Base-by-base conservation (phyloP, 1,139 yeast species). In the Magnusiomyces sp. region DNA sequence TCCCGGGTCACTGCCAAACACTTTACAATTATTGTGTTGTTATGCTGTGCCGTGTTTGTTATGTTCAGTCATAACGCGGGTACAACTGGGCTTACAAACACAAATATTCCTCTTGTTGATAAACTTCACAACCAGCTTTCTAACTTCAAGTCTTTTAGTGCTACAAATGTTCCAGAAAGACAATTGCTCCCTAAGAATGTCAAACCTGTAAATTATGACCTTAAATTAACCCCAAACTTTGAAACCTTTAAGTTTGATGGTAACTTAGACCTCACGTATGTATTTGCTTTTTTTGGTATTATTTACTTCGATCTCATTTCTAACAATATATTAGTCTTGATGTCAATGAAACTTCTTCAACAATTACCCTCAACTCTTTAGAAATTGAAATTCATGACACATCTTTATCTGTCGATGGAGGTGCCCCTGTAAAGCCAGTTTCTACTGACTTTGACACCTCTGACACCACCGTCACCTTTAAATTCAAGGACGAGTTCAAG, bases 101-200 rank as follows among this genome's bases (percentile, higher is more conserved):
- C n/a, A n/a, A n/a, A n/a, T n/a, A n/a, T n/a, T n/a, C n/a, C n/a
- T n/a, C n/a, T n/a, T 31, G 34, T 9, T 31, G 34, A 31, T 13
- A 31, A 31, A 9, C 34, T 9, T 31, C 34, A 31, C 9, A 9
- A 31, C 13, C 34, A 9, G 13, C 34, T 31, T 31, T 31, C 34
- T 31, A 31, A 31, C 34, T 13, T 13, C 34, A 13, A 31, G 10
- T 13, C 34, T 31, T 11, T 13, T 40, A 40, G 29, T 40, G 11
- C 29, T 19, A 23, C 32, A 31, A 23, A 40, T 20, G 16, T 23
- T 23, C 37, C 47, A 16, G 43, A 48, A 29, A 58, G 88, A 62
- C 85, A 83, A 64, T 76, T 84, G 36, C 76, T 86, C 56, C 95
- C 95, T 46, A 71, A 77, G 43, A 77, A 81, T 59, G 88, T 85